These are phyloP conservation scores for Trichoderma polysporum DNA, from an alignment of 2,329 filamentous ascomycete genomes.

Conservation along the genomic window DNA sequence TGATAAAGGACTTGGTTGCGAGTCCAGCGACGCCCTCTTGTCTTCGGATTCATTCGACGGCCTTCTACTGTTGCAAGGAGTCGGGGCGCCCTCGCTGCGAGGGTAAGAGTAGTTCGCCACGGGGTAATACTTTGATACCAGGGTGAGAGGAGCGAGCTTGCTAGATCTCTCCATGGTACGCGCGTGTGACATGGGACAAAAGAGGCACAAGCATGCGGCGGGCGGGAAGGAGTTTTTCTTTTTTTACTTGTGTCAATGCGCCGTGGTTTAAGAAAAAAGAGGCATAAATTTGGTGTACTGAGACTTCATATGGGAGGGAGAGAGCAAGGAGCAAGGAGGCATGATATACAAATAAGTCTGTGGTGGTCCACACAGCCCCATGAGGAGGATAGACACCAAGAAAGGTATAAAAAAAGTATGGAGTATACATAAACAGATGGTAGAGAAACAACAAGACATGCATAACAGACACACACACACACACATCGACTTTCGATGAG, in stretches of 20 bases:
- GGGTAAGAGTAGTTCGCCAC: slow-evolving; percentile 45
- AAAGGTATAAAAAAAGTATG: neutral
- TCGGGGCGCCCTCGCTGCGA: slow-evolving; percentile 29
- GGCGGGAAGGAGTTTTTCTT: neutral
- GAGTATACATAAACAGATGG: neutral
- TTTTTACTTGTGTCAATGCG: neutral
- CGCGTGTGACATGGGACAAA: neutral
- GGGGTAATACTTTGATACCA: slow-evolving; percentile 42
- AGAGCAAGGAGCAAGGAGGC: neutral
- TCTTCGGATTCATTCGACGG: slow-evolving; percentile 20
- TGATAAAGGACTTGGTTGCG: slow-evolving; percentile 46
- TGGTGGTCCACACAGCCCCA: neutral
- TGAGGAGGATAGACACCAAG: too few relatives aligned
- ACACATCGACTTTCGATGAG: neutral
- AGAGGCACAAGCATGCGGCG: neutral
- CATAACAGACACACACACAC: neutral
- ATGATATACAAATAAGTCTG: slow-evolving; percentile 13
- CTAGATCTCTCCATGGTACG: slow-evolving; percentile 38
- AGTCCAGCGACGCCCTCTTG: slow-evolving; percentile 46
- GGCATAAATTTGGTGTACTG: neutral
- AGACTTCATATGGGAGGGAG: neutral
- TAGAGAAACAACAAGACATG: slow-evolving; percentile 4
- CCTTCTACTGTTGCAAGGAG: neutral
- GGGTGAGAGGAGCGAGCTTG: slow-evolving; percentile 39
- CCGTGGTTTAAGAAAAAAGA: neutral